Evolutionary conservation across 495 filamentous ascomycete genomes (phyloP), one percentile per base, ranked within the genome.

Genomic region (Peziza echinospora): DNA sequence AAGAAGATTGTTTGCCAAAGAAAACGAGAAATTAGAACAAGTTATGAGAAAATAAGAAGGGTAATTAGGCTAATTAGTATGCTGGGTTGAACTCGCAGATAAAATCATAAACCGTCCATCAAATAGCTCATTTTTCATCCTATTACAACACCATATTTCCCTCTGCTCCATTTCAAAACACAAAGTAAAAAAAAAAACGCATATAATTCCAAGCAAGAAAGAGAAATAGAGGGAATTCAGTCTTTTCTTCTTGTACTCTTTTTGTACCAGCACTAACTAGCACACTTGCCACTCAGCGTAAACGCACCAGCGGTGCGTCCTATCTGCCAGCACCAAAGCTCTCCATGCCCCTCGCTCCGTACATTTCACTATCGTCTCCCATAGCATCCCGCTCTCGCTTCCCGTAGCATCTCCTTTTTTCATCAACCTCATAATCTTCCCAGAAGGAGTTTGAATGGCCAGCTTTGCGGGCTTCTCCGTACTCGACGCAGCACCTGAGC

Each of bases 361-460:
- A 62, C 87, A 84, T 67, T 97, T 97, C 62, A 84, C 93, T 40
- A 96, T 89, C 5, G 87, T 97, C 64, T 97, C 89, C 91, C 91
- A 97, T 21, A 59, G 60, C 37, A 66, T 64, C 24, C 62, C 62
- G 13, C 66, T 67, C 9, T 64, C 60, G 44, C 67, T 60, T 37
- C 71, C 66, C 53, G 67, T 71, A 40, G 73, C 71, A 39, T 93
- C 87, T 34, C 79, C 79, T 63, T 94, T 96, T 30, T 86, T 72
- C 65, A 81, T 87, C 41, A 97, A 64, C 43, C 89, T 66, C 22
- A 96, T 66, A 50, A 97, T 93, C 65, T 94, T 97, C 42, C 91
- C 91, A n/a, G 77, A 78, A 0, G 89, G 89, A 2, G 82, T 81
- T 63, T 97, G 89, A 30, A 97, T 89, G 0, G 89, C 89, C 21